Conservation (phyloP, 192 early-diverging fungal genomes). For the Entomortierella beljakovae region DNA sequence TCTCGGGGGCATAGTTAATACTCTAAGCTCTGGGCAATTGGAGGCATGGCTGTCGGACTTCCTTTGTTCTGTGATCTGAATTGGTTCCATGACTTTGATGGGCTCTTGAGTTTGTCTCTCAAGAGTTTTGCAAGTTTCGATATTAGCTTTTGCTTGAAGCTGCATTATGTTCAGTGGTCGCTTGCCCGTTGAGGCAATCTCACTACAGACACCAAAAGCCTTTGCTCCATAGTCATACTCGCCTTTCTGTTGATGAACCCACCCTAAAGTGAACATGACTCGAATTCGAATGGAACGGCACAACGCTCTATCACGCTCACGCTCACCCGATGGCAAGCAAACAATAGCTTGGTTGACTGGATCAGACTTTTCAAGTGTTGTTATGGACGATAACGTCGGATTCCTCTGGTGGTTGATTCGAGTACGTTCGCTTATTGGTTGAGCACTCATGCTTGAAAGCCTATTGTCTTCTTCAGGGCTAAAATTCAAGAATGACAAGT, state of each 20-base stretch:
- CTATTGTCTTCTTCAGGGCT: neutral
- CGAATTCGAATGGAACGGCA: conserved; percentile 46
- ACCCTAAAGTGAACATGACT: conserved; percentile 47
- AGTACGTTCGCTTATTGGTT: neutral
- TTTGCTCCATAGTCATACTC: conserved; percentile 44
- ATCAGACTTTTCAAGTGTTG: neutral
- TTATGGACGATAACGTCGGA: neutral
- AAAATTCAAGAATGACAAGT: conserved; percentile 38
- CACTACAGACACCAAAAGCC: conserved; percentile 48
- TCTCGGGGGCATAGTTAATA: neutral
- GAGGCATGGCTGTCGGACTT: neutral
- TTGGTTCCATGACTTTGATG: neutral
- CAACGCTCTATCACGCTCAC: conserved; percentile 14
- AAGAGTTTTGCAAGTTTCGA: conserved; percentile 11
- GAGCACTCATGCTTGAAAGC: neutral
- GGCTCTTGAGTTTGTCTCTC: neutral
- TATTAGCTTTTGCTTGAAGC: conserved; percentile 26
- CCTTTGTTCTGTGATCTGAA: neutral
- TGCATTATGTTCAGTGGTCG: conserved; percentile 25
- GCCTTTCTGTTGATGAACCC: conserved; percentile 46
- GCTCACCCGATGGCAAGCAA: conserved; percentile 4
- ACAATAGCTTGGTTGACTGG: conserved; percentile 19
- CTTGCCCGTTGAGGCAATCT: conserved; percentile 26
- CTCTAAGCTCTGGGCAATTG: too few relatives aligned
- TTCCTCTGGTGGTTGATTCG: neutral